phyloP scores from a whole-genome alignment of 495 filamentous ascomycete genomes.

The Rhizodiscina lignyota region DNA sequence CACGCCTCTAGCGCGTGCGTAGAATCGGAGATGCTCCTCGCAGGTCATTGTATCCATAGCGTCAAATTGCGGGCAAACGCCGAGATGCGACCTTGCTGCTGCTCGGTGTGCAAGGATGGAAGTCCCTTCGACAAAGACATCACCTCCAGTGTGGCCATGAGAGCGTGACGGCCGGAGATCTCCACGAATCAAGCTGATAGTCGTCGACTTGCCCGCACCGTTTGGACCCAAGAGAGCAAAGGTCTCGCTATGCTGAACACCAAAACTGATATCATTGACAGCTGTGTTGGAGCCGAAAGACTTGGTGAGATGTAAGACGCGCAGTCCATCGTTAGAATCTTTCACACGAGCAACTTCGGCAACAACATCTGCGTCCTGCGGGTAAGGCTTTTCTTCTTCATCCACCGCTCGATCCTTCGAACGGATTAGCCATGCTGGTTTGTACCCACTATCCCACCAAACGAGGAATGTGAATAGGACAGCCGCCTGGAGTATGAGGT shows the following conservation, averaged over 20 bases:
- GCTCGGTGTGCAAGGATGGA: constrained; percentile 48
- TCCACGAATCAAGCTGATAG: constrained; percentile 70
- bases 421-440: constrained; percentile 27
- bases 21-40: constrained; percentile 54
- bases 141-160: no score
- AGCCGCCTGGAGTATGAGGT: constrained; percentile 51
- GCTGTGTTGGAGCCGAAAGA: constrained; percentile 36
- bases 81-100: constrained; percentile 50
- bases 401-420: constrained; percentile 26
- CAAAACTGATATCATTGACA: constrained; percentile 70
- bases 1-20: constrained; percentile 54
- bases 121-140: constrained; percentile 59
- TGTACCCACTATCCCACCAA: constrained; percentile 52
- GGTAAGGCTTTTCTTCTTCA: constrained; percentile 33
- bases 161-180: constrained; percentile 47
- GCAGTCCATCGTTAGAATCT: constrained; percentile 44
- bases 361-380: no score
- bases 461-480: constrained; percentile 50
- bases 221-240: constrained; percentile 81
- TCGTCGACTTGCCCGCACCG: constrained; percentile 76
- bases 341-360: constrained; percentile 31
- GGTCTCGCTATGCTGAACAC: constrained; percentile 56
- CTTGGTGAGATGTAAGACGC: constrained; percentile 61
- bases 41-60: constrained; percentile 57
- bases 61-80: constrained; percentile 63